Evolutionary conservation across 2,329 filamentous ascomycete genomes (phyloP).

Genomic region (Colletotrichum sp.): DNA sequence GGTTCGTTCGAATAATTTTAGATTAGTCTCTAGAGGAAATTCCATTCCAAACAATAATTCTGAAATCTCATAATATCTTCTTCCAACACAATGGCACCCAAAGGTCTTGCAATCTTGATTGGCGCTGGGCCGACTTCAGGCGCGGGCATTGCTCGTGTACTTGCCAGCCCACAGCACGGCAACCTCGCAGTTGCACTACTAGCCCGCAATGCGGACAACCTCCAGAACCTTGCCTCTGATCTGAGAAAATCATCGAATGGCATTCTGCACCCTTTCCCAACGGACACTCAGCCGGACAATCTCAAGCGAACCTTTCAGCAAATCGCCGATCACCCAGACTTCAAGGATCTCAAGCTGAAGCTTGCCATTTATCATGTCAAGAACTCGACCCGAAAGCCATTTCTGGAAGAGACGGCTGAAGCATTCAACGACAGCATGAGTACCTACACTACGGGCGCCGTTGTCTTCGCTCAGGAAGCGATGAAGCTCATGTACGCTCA

Average conservation of each 20-base stretch:
- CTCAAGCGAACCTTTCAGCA: slow-evolving; percentile 52
- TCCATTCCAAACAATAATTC: neutral
- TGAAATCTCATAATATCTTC: neutral
- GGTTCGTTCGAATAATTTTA: too few species aligned
- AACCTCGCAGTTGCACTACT: slow-evolving; percentile 62
- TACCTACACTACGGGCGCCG: slow-evolving; percentile 59
- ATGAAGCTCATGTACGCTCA: slow-evolving; percentile 56
- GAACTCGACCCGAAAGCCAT: slow-evolving; percentile 58
- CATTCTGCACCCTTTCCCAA: slow-evolving; percentile 56
- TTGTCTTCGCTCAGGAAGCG: slow-evolving; percentile 59
- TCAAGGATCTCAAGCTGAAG: slow-evolving; percentile 53
- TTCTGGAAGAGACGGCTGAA: slow-evolving; percentile 57
- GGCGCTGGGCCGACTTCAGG: slow-evolving; percentile 56
- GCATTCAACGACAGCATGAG: slow-evolving; percentile 52
- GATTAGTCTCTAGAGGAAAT: neutral
- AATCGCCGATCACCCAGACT: slow-evolving; percentile 52
- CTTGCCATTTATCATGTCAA: slow-evolving; percentile 63
- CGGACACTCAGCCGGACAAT: slow-evolving; percentile 51
- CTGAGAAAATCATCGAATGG: slow-evolving; percentile 46
- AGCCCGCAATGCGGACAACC: slow-evolving; percentile 50
- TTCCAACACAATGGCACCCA: slow-evolving; percentile 43
- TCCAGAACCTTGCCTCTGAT: slow-evolving; percentile 45
- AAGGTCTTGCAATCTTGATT: slow-evolving; percentile 55
- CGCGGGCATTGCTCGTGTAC: slow-evolving; percentile 60
- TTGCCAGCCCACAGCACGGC: slow-evolving; percentile 53